phyloP scores from a whole-genome alignment of 2,329 filamentous ascomycete species.

The Arthroderma sp. region DNA sequence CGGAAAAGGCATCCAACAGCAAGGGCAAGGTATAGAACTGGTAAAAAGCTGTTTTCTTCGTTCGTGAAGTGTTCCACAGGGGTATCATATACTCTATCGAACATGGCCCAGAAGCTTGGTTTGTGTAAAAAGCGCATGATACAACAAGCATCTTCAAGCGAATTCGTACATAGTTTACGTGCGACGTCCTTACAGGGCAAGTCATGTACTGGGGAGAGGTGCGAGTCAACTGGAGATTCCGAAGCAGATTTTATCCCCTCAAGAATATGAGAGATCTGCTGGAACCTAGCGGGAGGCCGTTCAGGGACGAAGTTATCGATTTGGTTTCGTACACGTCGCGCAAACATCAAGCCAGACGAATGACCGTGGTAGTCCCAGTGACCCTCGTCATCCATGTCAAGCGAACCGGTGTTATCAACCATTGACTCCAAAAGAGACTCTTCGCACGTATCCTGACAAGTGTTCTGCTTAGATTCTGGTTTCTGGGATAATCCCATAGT shows the following conservation, averaged over 20 bases:
- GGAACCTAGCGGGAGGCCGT: conserved; percentile 41
- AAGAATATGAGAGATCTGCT: conserved; percentile 43
- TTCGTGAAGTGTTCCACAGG: conserved; percentile 49
- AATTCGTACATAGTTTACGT: conserved; percentile 43
- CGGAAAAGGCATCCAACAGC: conserved; percentile 63
- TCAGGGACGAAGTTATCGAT: conserved; percentile 56
- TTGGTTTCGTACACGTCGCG: conserved; percentile 74
- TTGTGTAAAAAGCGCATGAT: conserved; percentile 64
- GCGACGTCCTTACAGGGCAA: conserved; percentile 53
- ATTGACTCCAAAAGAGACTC: conserved; percentile 79
- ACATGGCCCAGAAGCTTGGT: conserved; percentile 63
- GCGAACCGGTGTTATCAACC: conserved; percentile 81
- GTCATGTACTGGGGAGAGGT: conserved; percentile 44
- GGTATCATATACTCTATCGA: conserved; percentile 65
- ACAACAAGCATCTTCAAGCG: conserved; percentile 49
- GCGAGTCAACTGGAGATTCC: conserved; percentile 49
- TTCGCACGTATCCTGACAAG: conserved; percentile 35
- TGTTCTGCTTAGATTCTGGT: conserved; percentile 13
- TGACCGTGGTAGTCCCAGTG: conserved; percentile 92
- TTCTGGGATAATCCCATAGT: conserved; percentile 12
- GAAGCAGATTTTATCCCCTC: conserved; percentile 56
- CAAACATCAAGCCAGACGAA: conserved; percentile 81
- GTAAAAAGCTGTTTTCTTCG: conserved; percentile 56
- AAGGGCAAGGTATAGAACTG: conserved; percentile 56
- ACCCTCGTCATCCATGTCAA: conserved; percentile 82